Evolutionary conservation across 2,329 filamentous ascomycete species (phyloP).

Genomic region (Fusarium tanahbumbuense): DNA sequence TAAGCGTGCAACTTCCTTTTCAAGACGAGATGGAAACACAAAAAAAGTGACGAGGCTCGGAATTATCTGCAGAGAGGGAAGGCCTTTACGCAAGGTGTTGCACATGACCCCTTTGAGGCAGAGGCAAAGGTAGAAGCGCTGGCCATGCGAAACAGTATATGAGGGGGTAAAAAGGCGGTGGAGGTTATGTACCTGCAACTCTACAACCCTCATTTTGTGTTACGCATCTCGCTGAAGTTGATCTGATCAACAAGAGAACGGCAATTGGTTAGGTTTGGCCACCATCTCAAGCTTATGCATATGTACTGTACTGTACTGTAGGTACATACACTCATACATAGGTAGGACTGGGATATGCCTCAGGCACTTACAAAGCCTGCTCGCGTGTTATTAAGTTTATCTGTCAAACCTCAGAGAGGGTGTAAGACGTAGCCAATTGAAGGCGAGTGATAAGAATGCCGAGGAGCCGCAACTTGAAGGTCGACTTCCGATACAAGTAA

Average conservation of each 20-base stretch:
- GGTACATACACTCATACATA: not conserved
- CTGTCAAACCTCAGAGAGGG: slow-evolving; percentile 20
- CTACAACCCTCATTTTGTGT: slow-evolving; percentile 24
- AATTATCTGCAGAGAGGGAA: slow-evolving; percentile 18
- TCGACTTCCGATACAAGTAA: slow-evolving; percentile 42
- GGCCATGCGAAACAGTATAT: slow-evolving; percentile 19
- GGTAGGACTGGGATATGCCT: slow-evolving; percentile 9
- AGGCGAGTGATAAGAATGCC: slow-evolving; percentile 32
- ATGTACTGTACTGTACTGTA: not conserved
- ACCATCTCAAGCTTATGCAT: not conserved
- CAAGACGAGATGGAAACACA: slow-evolving; percentile 10
- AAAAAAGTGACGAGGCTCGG: slow-evolving; percentile 21
- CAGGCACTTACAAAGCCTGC: slow-evolving; percentile 21
- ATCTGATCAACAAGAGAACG: slow-evolving; percentile 14
- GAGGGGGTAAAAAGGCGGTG: slow-evolving; percentile 34
- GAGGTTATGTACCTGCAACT: slow-evolving; percentile 22
- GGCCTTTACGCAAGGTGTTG: slow-evolving; percentile 18
- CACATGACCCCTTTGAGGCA: slow-evolving; percentile 38
- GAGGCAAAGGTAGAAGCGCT: slow-evolving; percentile 14
- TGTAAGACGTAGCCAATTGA: slow-evolving; percentile 26
- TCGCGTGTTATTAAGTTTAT: slow-evolving; percentile 5
- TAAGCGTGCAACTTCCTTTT: slow-evolving; percentile 11
- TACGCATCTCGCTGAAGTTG: slow-evolving; percentile 18
- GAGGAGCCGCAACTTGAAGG: slow-evolving; percentile 39
- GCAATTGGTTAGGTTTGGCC: slow-evolving; percentile 14